A percentile compares a stretch with the other conserved stretches of the same genome.
phyloP scores from a whole-genome alignment of 768 basidiomycete species.

The Phaffia tasmanica region DNA sequence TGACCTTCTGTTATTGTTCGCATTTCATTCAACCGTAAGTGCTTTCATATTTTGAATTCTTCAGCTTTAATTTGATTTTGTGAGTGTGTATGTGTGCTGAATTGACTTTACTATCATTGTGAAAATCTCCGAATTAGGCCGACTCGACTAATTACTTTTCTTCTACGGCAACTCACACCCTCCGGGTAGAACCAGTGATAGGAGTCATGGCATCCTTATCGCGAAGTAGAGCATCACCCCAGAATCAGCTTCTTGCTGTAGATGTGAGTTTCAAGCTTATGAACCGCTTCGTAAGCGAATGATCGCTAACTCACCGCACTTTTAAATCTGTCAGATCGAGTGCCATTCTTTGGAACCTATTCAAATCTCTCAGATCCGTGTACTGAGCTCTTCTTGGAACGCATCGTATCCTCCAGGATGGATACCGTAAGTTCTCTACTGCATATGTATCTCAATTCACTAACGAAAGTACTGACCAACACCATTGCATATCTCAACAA shows the following conservation, averaged over 20 bases:
- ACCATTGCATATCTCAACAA: neutral
- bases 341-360: conserved; percentile 31
- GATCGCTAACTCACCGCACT: neutral
- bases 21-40: conserved; percentile 48
- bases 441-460: neutral
- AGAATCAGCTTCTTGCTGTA: conserved; percentile 8
- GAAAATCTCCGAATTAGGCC: neutral
- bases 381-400: conserved; percentile 60
- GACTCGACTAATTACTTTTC: neutral
- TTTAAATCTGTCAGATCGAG: neutral
- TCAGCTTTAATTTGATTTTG: neutral
- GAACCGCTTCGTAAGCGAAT: neutral
- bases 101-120: neutral
- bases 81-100: neutral
- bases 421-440: neutral
- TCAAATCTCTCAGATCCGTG: conserved; percentile 49
- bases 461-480: neutral
- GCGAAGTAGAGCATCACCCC: conserved; percentile 39
- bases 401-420: conserved; percentile 41
- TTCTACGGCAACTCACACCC: conserved; percentile 9
- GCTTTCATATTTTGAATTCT: neutral
- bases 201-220: conserved; percentile 46
- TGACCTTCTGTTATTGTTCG: conserved; percentile 53
- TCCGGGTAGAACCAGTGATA: conserved; percentile 46
- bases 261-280: conserved; percentile 1